Evolutionary conservation across 2,329 filamentous ascomycete genomes (phyloP).

Genomic region (Coleophoma eucalyptorum): DNA sequence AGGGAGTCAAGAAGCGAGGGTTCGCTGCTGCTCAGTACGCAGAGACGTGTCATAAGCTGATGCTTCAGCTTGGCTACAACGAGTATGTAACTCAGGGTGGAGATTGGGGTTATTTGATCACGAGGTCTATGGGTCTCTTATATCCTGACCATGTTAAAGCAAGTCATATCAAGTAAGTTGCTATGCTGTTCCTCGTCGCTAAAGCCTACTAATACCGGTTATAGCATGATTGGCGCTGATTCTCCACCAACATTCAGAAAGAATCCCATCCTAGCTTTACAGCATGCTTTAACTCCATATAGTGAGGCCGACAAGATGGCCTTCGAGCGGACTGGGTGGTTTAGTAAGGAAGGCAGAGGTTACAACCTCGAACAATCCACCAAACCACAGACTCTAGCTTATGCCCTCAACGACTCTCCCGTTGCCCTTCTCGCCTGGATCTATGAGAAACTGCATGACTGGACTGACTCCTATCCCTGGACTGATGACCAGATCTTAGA

Average conservation of each 20-base stretch:
- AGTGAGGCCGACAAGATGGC: slow-evolving; percentile 39
- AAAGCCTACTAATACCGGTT: no score
- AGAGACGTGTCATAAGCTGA: slow-evolving; percentile 62
- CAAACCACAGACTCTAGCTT: slow-evolving; percentile 70
- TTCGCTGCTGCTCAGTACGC: slow-evolving; percentile 59
- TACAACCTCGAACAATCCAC: slow-evolving; percentile 61
- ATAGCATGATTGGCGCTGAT: slow-evolving; percentile 37
- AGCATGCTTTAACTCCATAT: slow-evolving; percentile 52
- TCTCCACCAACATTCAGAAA: slow-evolving; percentile 42
- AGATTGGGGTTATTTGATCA: slow-evolving; percentile 68
- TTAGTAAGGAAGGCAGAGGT: slow-evolving; percentile 47
- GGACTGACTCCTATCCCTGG: slow-evolving; percentile 71
- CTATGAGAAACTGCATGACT: slow-evolving; percentile 75
- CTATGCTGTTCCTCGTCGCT: no score
- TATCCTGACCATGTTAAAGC: slow-evolving; percentile 56
- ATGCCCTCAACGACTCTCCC: slow-evolving; percentile 65
- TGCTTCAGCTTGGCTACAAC: slow-evolving; percentile 62
- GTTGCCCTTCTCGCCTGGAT: slow-evolving; percentile 73
- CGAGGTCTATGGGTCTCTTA: slow-evolving; percentile 53
- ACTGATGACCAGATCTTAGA: slow-evolving; percentile 72
- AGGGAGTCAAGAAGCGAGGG: slow-evolving; percentile 40
- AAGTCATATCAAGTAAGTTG: slow-evolving; percentile 51
- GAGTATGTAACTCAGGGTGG: slow-evolving; percentile 57
- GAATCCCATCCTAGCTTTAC: slow-evolving; percentile 53
- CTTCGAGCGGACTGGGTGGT: slow-evolving; percentile 51